phyloP scores from a whole-genome alignment of 257 asterid species.

The Fraxinus americana region DNA sequence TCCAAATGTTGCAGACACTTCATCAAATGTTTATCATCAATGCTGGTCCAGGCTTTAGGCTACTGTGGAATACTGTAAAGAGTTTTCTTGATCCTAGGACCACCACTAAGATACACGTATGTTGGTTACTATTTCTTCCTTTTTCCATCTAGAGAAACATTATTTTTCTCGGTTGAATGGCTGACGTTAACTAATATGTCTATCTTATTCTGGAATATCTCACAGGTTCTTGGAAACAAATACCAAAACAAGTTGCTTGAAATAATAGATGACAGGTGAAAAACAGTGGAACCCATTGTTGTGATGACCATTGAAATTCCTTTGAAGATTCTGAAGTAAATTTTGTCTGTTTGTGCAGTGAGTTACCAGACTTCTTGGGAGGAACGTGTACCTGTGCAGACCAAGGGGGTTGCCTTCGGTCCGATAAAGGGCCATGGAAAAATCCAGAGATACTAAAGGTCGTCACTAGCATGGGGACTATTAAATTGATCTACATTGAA shows the following conservation, averaged over 20 bases:
- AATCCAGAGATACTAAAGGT: slow-evolving; percentile 93
- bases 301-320: slow-evolving; percentile 11
- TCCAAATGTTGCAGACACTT: slow-evolving; percentile 73
- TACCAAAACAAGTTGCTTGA: slow-evolving; percentile 85
- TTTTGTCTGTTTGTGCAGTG: slow-evolving; percentile 51
- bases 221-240: slow-evolving; percentile 87
- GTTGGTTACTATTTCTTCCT: slow-evolving; percentile 22
- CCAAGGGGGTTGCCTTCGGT: slow-evolving; percentile 88
- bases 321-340: slow-evolving; percentile 12
- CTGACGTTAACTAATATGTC: slow-evolving; percentile 1
- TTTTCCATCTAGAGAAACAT: slow-evolving; percentile 13
- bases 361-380: slow-evolving; percentile 92
- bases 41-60: slow-evolving; percentile 93
- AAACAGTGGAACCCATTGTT: slow-evolving; percentile 18
- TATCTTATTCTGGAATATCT: slow-evolving; percentile 27
- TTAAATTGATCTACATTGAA: slow-evolving; percentile 11
- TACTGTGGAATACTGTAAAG: slow-evolving; percentile 90
- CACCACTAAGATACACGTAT: slow-evolving; percentile 91
- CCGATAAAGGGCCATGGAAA: slow-evolving; percentile 99
- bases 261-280: slow-evolving; percentile 83
- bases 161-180: slow-evolving; percentile 1
- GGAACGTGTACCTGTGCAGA: slow-evolving; percentile 90
- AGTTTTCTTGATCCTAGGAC: slow-evolving; percentile 91
- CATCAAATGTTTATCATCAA: slow-evolving; percentile 96
- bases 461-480: slow-evolving; percentile 1